A percentile compares a stretch with the other conserved stretches of the same genome.
These are phyloP conservation scores for Aurifilum marmelostoma DNA, from an alignment of 2,329 filamentous ascomycete species.

Conservation along the genomic window DNA sequence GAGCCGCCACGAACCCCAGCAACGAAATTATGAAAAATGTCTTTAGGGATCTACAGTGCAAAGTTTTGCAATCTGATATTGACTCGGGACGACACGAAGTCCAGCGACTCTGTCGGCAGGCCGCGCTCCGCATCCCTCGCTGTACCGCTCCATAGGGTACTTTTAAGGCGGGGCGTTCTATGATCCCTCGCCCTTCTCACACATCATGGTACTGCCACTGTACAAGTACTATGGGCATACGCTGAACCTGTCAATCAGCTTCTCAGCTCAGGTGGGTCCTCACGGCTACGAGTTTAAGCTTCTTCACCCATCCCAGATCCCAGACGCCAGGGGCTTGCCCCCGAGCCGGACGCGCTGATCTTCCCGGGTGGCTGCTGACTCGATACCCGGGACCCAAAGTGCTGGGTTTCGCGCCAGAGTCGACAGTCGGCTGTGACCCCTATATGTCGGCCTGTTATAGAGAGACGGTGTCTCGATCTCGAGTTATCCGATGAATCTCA, in stretches of 20 bases:
- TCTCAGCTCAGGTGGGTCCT: background rate
- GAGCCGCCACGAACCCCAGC: slow-evolving; percentile 20
- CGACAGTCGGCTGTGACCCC: slow-evolving; percentile 21
- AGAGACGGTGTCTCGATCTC: background rate
- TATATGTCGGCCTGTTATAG: slow-evolving; percentile 23
- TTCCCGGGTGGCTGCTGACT: slow-evolving; percentile 30
- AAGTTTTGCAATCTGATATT: background rate
- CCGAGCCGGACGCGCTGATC: slow-evolving; percentile 26
- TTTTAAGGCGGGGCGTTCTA: background rate
- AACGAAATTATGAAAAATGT: background rate
- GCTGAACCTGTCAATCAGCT: slow-evolving; percentile 3
- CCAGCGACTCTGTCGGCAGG: background rate
- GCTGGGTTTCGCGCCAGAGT: slow-evolving; percentile 26
- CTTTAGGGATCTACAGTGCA: background rate
- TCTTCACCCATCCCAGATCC: slow-evolving; percentile 14
- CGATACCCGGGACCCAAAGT: slow-evolving; percentile 25
- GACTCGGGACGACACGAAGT: background rate
- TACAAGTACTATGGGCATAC: no score
- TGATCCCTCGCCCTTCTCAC: background rate
- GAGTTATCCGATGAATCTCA: background rate
- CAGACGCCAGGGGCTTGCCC: slow-evolving; percentile 21
- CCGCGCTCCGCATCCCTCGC: background rate
- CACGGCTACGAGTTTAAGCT: slow-evolving; percentile 11
- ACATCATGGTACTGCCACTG: no score
- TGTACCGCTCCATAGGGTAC: background rate